Evolutionary conservation across 2,329 filamentous ascomycete species (phyloP), one percentile per base, ranked within the genome.

Genomic region (Phialophora tarda): DNA sequence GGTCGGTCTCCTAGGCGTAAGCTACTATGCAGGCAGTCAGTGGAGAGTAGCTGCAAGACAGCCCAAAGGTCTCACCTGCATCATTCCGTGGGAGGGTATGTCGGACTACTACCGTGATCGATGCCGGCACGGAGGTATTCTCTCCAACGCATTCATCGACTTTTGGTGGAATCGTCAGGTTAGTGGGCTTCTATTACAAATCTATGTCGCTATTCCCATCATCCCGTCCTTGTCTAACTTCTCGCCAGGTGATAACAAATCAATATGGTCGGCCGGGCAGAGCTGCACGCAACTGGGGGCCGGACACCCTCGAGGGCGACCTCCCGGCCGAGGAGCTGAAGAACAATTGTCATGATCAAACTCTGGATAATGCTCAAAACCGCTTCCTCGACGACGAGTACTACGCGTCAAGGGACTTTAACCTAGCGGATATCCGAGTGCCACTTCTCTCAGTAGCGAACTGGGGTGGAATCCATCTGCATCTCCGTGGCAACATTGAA

Each of bases 401-500:
- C 76, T 90, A 89, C 66, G 83, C 86, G 0, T 86, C 83, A 50
- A 89, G 87, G 71, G 88, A 91, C 58, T 91, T 88, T 70, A 79
- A 85, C 54, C 80, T 89, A 74, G 83, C 79, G 17, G 87, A 91
- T 67, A 90, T 91, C 50, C 81, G 88, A 65, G 88, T 91, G 0
- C 89, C 89, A 0, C 72, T 91, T 0, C 82, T 91, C 0, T 86
- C 83, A 0, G 89, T 91, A 0, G 89, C 83, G 0, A 91, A 91
- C 75, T 91, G 88, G 88, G 89, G 88, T 10, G 88, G 88, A 3
- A 81, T 91, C 1, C 89, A 91, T 70, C 81, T 91, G 4, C 82
- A 89, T 32, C 30, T 32, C 8, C 30, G 30, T 8, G 89, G 89
- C 1, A 91, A 91, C 69, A 82, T 91, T 7, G 82, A 89, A 71